Evolutionary conservation across 2,329 filamentous ascomycete genomes (phyloP).

Genomic region (Alternaria incomplexa): DNA sequence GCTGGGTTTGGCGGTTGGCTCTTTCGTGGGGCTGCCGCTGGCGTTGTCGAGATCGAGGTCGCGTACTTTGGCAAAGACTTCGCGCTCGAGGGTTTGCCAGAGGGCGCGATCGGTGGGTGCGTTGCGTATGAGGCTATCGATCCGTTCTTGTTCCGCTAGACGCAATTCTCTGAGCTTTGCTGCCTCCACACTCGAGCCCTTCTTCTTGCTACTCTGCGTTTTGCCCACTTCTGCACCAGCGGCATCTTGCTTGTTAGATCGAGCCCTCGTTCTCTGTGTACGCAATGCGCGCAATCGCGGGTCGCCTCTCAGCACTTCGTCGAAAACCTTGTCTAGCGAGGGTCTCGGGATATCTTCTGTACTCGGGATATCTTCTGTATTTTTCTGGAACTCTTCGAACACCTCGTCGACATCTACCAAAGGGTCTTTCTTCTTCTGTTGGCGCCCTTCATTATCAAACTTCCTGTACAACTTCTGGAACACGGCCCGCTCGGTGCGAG

Average conservation of each 20-base stretch:
- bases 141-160: conserved; percentile 55
- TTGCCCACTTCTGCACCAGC: conserved; percentile 7
- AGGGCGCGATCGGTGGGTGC: conserved; percentile 68
- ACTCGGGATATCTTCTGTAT: background rate
- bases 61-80: conserved; percentile 68
- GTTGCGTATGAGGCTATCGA: conserved; percentile 61
- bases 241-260: background rate
- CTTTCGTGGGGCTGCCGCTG: conserved; percentile 4
- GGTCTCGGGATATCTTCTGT: conserved; percentile 20
- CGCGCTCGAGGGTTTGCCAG: conserved; percentile 69
- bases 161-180: conserved; percentile 19
- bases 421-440: conserved; percentile 19
- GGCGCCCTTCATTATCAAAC: conserved; percentile 26
- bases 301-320: conserved; percentile 30
- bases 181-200: conserved; percentile 12
- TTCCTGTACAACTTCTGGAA: conserved; percentile 46
- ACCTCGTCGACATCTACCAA: conserved; percentile 34
- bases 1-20: background rate
- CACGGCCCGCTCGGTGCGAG: conserved; percentile 41
- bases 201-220: conserved; percentile 12
- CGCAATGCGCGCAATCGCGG: conserved; percentile 4
- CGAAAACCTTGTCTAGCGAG: conserved; percentile 41
- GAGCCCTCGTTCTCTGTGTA: conserved; percentile 2
- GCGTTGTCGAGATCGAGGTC: conserved; percentile 59
- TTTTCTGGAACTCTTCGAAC: conserved; percentile 18